These are phyloP conservation scores for Aspergillus sp. DNA, from an alignment of 2,329 filamentous ascomycete species.

Conservation along the genomic window DNA sequence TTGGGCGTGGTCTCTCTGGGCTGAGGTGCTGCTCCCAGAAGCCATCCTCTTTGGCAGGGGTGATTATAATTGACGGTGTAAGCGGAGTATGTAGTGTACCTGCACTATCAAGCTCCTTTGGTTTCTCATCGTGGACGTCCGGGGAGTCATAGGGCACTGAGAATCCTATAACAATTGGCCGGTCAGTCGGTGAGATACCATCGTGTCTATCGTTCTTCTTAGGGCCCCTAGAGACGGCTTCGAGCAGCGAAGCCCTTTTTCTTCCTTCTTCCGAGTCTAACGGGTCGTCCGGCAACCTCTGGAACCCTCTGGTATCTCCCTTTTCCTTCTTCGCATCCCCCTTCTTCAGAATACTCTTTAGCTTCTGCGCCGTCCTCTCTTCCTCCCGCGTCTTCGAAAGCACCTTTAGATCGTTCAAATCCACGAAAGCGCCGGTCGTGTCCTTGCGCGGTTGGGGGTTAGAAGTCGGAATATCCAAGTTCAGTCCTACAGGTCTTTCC, in stretches of 20 bases:
- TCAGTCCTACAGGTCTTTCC: slow-evolving; percentile 39
- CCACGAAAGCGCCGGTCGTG: slow-evolving; percentile 29
- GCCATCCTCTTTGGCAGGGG: slow-evolving; percentile 42
- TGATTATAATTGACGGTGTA: slow-evolving; percentile 49
- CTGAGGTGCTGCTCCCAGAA: slow-evolving; percentile 35
- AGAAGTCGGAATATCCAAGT: slow-evolving; percentile 36
- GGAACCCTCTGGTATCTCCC: slow-evolving; percentile 20
- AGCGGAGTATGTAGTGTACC: slow-evolving; percentile 36
- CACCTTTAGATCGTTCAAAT: slow-evolving; percentile 38
- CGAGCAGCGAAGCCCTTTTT: slow-evolving; percentile 18
- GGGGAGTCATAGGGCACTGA: slow-evolving; percentile 38
- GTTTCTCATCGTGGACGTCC: slow-evolving; percentile 17
- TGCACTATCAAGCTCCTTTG: slow-evolving; percentile 29
- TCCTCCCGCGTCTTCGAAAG: slow-evolving; percentile 35
- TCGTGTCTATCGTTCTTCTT: slow-evolving; percentile 31
- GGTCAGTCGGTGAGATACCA: slow-evolving; percentile 44
- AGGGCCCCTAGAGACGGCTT: slow-evolving; percentile 9
- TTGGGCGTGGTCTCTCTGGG: slow-evolving; percentile 23
- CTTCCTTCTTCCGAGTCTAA: neutral
- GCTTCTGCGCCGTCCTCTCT: slow-evolving; percentile 28
- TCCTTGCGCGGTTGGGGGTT: slow-evolving; percentile 14
- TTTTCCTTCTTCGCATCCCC: slow-evolving; percentile 17
- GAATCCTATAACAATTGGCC: slow-evolving; percentile 48
- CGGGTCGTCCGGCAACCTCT: slow-evolving; percentile 21
- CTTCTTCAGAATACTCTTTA: slow-evolving; percentile 24